These are phyloP conservation scores for Leishmania mexicana DNA, from an alignment of 208 protist species.

Conservation along the genomic window DNA sequence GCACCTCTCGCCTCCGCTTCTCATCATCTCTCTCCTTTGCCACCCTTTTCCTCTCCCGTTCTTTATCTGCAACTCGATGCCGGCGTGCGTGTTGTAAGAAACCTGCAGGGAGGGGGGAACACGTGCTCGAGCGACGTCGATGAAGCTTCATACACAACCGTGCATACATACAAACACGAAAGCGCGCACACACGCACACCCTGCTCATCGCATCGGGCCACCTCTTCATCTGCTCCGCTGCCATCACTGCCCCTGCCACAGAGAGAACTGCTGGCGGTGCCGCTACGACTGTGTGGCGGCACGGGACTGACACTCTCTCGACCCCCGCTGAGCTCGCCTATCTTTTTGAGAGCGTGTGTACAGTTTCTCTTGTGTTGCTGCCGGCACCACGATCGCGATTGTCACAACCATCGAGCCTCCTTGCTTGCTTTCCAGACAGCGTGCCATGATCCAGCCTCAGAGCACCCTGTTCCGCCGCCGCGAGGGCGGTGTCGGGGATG, in stretches of 20 bases:
- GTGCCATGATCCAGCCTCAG: slow-evolving; percentile 47
- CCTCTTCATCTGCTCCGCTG: neutral
- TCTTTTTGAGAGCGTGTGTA: neutral
- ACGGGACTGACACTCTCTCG: neutral
- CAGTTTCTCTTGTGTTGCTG: neutral
- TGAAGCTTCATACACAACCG: neutral
- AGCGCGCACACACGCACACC: neutral
- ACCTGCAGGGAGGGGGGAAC: neutral
- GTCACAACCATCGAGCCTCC: neutral
- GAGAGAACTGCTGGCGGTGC: neutral
- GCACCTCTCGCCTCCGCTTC: neutral
- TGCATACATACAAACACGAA: neutral
- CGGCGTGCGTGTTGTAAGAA: neutral
- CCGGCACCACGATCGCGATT: neutral
- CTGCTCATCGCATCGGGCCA: neutral
- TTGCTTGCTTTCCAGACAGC: neutral
- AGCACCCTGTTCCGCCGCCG: slow-evolving; percentile 71
- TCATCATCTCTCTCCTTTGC: neutral
- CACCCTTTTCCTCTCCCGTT: neutral
- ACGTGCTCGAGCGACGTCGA: neutral
- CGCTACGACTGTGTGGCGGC: neutral
- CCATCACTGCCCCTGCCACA: neutral
- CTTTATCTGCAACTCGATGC: neutral
- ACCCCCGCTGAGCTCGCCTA: neutral
- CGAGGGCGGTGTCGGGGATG: slow-evolving; percentile 7